Evolutionary conservation across 768 basidiomycete species (phyloP).

Genomic region (Pisolithus sp.): DNA sequence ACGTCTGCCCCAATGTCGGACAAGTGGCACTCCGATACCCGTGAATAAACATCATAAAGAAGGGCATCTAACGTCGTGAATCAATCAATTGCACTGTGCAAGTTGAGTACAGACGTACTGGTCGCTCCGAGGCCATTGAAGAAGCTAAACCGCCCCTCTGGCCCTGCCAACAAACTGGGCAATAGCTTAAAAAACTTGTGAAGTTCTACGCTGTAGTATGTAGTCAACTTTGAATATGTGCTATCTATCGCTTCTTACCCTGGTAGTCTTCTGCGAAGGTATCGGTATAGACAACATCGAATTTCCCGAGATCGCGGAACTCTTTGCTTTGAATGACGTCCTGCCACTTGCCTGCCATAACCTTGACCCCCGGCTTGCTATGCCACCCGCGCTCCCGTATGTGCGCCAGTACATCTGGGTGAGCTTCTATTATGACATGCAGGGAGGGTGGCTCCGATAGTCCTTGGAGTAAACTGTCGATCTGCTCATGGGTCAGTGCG

Average conservation of each 20-base stretch:
- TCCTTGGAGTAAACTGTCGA: constrained; percentile 75
- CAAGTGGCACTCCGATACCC: constrained; percentile 79
- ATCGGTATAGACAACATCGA: constrained; percentile 88
- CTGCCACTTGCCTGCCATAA: constrained; percentile 93
- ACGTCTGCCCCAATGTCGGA: constrained; percentile 74
- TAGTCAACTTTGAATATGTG: neutral
- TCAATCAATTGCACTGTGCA: neutral
- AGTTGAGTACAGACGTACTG: constrained; percentile 42
- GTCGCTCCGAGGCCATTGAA: constrained; percentile 98
- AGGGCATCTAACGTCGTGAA: constrained; percentile 52
- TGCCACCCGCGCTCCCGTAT: constrained; percentile 79
- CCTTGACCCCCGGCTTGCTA: constrained; percentile 63
- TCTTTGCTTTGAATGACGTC: constrained; percentile 61
- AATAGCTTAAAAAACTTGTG: constrained; percentile 75
- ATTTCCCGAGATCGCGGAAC: constrained; percentile 62
- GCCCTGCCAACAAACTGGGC: constrained; percentile 67
- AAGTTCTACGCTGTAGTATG: constrained; percentile 40
- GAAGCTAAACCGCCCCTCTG: constrained; percentile 83
- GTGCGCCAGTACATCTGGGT: constrained; percentile 81
- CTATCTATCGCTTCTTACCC: constrained; percentile 30
- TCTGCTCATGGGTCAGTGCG: constrained; percentile 37
- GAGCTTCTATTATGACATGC: constrained; percentile 93
- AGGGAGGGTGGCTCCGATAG: constrained; percentile 50
- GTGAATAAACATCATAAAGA: constrained; percentile 90
- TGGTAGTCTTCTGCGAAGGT: constrained; percentile 87